A percentile compares a stretch with the other conserved stretches of the same genome.
These are phyloP conservation scores for Mortierella sp. DNA, from an alignment of 371 early-diverging fungal species.

Conservation along the genomic window DNA sequence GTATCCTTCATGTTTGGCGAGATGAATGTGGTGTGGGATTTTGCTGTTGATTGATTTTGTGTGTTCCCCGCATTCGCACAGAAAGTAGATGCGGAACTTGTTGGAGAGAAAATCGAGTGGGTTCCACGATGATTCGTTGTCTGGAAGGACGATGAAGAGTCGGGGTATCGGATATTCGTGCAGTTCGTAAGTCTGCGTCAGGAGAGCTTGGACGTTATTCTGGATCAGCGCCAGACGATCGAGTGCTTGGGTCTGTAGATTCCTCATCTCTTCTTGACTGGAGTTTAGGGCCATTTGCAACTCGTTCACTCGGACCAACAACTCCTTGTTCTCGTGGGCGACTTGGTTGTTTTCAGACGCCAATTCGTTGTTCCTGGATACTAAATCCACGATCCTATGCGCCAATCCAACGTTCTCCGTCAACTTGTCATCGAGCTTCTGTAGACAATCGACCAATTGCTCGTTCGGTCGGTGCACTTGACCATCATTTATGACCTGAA, in stretches of 20 bases:
- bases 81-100: conserved; percentile 21
- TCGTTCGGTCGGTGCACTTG: too few species aligned
- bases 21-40: conserved; percentile 21
- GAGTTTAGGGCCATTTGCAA: too few species aligned
- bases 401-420: too few species aligned
- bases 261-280: not conserved
- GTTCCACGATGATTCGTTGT: not conserved
- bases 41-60: conserved; percentile 5
- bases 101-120: not conserved
- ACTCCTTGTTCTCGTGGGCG: not conserved
- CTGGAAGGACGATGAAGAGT: conserved; percentile 18
- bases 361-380: too few species aligned
- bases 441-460: too few species aligned
- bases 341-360: too few species aligned
- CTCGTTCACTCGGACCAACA: not conserved
- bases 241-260: not conserved
- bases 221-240: conserved; percentile 12
- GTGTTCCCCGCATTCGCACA: conserved; percentile 25
- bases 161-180: conserved; percentile 16
- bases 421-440: too few species aligned
- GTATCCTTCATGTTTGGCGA: conserved; percentile 27
- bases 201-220: conserved; percentile 15
- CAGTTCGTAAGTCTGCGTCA: conserved; percentile 20
- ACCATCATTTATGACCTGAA: too few species aligned
- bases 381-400: too few species aligned